Percentiles rank a stretch among this genome's conserved stretches.
These are phyloP conservation scores for Metahyphopichia silvanorum DNA, from an alignment of 805 yeast genomes.

Conservation along the genomic window DNA sequence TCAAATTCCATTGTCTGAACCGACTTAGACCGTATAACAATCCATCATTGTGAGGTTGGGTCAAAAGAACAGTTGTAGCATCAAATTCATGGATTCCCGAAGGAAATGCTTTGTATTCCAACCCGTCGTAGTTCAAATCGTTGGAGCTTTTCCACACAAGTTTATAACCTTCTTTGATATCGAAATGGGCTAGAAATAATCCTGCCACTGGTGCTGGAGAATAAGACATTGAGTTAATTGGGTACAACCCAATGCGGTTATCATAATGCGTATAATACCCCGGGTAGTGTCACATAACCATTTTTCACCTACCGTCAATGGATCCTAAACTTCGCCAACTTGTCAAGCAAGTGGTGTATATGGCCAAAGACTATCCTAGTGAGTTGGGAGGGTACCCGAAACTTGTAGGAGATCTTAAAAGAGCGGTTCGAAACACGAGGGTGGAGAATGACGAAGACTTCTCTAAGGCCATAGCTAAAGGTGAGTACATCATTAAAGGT, in stretches of 20 bases:
- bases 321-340: slow-evolving; percentile 18
- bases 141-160: slow-evolving; percentile 32
- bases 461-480: slow-evolving; percentile 21
- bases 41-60: slow-evolving; percentile 19
- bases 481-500: slow-evolving; percentile 26
- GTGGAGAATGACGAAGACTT: slow-evolving; percentile 13
- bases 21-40: slow-evolving; percentile 34
- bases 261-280: background rate
- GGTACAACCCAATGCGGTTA: background rate
- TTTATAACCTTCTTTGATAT: slow-evolving; percentile 32
- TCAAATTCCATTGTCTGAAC: slow-evolving; percentile 20
- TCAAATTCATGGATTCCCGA: slow-evolving; percentile 38
- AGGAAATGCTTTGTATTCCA: slow-evolving; percentile 39
- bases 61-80: slow-evolving; percentile 26
- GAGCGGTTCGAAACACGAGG: slow-evolving; percentile 13
- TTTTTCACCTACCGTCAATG: slow-evolving; percentile 11
- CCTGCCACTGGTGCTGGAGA: slow-evolving; percentile 26
- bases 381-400: slow-evolving; percentile 26
- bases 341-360: slow-evolving; percentile 25
- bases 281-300: background rate
- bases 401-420: slow-evolving; percentile 17
- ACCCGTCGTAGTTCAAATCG: slow-evolving; percentile 19
- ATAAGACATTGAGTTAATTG: slow-evolving; percentile 3
- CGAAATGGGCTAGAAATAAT: slow-evolving; percentile 34
- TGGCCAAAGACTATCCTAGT: slow-evolving; percentile 35